phyloP scores from a whole-genome alignment of 2,329 filamentous ascomycete species.

The Stromatinia cepivora region DNA sequence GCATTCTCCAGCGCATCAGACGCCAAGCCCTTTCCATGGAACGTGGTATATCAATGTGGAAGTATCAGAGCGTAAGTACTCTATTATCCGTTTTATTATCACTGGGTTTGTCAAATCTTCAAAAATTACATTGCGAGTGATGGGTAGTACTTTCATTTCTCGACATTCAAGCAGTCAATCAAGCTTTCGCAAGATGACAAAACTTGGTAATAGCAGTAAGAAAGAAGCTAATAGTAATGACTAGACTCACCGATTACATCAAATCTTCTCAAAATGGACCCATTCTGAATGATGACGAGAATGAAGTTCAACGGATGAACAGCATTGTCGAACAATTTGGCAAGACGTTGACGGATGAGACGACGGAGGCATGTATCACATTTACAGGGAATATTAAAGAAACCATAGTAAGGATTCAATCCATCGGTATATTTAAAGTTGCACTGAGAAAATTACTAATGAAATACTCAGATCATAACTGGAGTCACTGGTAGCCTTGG shows the following conservation, averaged over 20 bases:
- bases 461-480: slow-evolving; percentile 44
- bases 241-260: slow-evolving; percentile 16
- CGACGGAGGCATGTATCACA: neutral
- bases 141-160: neutral
- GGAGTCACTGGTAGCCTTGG: slow-evolving; percentile 54
- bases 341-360: slow-evolving; percentile 5
- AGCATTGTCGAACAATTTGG: neutral
- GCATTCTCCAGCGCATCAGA: neutral
- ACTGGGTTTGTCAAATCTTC: neutral
- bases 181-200: neutral
- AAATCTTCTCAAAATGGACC: slow-evolving; percentile 6
- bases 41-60: slow-evolving; percentile 60
- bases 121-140: neutral
- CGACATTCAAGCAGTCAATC: neutral
- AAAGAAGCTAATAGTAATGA: neutral
- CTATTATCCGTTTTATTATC: slow-evolving; percentile 35
- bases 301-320: neutral
- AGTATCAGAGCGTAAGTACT: slow-evolving; percentile 45
- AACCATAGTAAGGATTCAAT: slow-evolving; percentile 2
- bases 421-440: neutral
- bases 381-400: neutral
- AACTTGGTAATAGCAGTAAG: neutral
- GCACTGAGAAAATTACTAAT: neutral
- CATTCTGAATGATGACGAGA: neutral
- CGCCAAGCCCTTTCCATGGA: slow-evolving; percentile 49